Base-by-base conservation (phyloP, 805 yeast species). In the Hanseniaspora occidentalis region DNA sequence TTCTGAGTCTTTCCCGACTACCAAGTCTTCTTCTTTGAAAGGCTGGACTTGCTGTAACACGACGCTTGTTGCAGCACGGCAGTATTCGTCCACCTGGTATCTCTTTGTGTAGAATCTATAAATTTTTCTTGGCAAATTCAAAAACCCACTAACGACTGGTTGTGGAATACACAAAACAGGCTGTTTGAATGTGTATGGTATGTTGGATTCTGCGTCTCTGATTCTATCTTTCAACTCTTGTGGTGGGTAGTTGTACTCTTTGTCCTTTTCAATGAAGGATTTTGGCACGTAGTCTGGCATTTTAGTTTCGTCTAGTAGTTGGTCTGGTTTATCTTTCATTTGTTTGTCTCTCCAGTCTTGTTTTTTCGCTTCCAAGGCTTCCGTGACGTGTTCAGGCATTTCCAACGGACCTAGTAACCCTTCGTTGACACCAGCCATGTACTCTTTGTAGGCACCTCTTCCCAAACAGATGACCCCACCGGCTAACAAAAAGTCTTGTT, bases 391-490 rank as follows among this genome's bases (percentile, higher is more conserved):
- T 36, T 40, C 43, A 36, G 80, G 75, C 42, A 65, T 59, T 13
- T 73, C 85, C 43, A 89, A 64, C 2, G 97, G 97, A 0, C 98
- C 98, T 36, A 92, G 61, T 55, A 92, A 69, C 5, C 98, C 98
- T 64, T 92, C 98, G 50, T 92, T 96, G 9, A 92, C 57, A 8
- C 99, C 99, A 35, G 72, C 70, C 40, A 92, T 57, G 56, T 85
- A 92, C 66, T 92, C 99, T 58, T 89, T 89, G 58, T 74, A 92
- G 0, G 96, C 89, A 43, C 98, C 98, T 57, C 99, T 71, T 4
- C 99, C 99, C 20, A 92, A 64, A 56, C 96, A 84, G 17, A 92
- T 71, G 10, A 86, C 79, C 35, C 97, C 98, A 20, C 96, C 96
- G 7, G 78, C 72, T 22, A 67, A 40, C 11, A 56, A 54, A 2